Conservation (phyloP, 192 early-diverging fungal species). For the Coemansia sp. region DNA sequence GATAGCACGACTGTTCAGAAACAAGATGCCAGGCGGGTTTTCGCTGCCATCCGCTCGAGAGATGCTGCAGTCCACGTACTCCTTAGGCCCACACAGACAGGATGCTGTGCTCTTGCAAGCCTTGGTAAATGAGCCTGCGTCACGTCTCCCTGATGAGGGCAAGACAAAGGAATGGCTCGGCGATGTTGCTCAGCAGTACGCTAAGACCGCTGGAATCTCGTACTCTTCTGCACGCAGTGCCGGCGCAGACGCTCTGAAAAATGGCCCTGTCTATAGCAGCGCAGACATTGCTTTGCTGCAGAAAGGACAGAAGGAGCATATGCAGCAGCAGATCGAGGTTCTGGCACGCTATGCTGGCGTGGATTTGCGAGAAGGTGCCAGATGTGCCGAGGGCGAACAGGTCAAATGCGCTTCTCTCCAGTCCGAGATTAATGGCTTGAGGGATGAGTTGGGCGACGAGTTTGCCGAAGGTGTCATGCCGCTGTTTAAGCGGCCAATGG, state of each 20-base stretch:
- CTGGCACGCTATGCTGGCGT: conserved; percentile 78
- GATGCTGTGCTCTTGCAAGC: conserved; percentile 76
- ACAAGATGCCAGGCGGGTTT: conserved; percentile 95
- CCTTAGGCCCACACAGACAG: conserved; percentile 75
- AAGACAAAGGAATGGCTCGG: conserved; percentile 49
- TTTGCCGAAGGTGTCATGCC: conserved; percentile 75
- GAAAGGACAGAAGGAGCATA: conserved; percentile 66
- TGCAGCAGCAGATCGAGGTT: conserved; percentile 81
- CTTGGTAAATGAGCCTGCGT: conserved; percentile 77
- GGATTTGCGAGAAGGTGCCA: conserved; percentile 70
- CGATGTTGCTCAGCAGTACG: conserved; percentile 79
- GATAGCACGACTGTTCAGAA: conserved; percentile 73
- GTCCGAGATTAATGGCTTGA: conserved; percentile 70
- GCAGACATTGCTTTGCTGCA: conserved; percentile 82
- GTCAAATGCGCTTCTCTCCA: conserved; percentile 61
- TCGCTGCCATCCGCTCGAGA: conserved; percentile 71
- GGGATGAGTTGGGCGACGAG: conserved; percentile 79
- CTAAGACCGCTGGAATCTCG: conserved; percentile 67
- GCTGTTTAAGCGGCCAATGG: conserved; percentile 74
- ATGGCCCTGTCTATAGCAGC: conserved; percentile 74
- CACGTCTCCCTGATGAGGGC: conserved; percentile 61
- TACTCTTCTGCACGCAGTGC: conserved; percentile 23
- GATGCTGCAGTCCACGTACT: conserved; percentile 67
- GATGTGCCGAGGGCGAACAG: conserved; percentile 63
- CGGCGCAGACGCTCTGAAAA: background rate